Base-by-base conservation (phyloP, 768 basidiomycete genomes). In the Pleurotus tuoliensis region DNA sequence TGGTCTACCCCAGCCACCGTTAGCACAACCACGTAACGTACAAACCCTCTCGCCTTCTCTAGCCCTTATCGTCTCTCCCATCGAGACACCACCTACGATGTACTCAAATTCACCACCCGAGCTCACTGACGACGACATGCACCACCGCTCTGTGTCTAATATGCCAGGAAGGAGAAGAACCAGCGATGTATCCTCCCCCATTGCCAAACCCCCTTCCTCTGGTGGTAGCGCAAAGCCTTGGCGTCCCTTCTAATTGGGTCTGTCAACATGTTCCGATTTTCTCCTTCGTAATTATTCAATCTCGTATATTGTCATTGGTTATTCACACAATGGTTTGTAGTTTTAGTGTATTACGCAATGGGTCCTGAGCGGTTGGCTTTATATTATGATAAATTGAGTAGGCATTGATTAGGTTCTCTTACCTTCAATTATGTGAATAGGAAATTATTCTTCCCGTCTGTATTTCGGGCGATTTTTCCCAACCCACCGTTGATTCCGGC, bases 51-150 rank as follows among this genome's bases (percentile, higher is more conserved):
- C 83, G 1, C 85, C 85, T 5, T 86, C 84, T 15, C 65, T 86
- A 40, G 84, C 83, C 15, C 80, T 83, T 75, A 80, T 86, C 62
- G 76, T 85, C 44, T 83, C 84, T n/a, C 84, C 84, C 0, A 70
- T 73, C 4, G 76, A 76, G 71, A 76, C 24, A 68, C 72, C 38
- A 68, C 71, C 18, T 76, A 20, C 48, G 15, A 53, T 53, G 51
- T 53, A 53, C 30, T 38, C 47, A n/a, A 46, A 13, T 22, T 47
- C 47, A 24, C 47, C 44, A 37, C 47, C 51, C 13, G 51, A 53
- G 22, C 16, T 25, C 6, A 24, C 51, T 22, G 51, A 53, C 39
- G 51, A 53, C 24, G 51, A 53, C 6, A 39, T 39, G 4, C 51
- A 13, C 8, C 51, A 53, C 20, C 51, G 51, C 8, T 44, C 41